Evolutionary conservation across 257 asterid genomes (phyloP).

Genomic region (Nicotiana obtusifolia): DNA sequence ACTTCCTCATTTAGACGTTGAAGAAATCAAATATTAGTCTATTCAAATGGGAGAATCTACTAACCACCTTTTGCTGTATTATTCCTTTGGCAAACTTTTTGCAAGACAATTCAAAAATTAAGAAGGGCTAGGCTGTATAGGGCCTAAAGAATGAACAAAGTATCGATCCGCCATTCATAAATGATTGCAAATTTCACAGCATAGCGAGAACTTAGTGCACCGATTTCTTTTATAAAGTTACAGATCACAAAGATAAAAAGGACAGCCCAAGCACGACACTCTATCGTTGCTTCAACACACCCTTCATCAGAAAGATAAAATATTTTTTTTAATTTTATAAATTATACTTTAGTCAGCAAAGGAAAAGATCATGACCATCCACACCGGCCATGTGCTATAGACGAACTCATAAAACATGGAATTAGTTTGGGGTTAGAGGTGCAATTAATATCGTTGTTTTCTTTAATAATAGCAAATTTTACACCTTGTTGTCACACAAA

Average conservation of each 20-base stretch:
- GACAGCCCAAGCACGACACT: too few species aligned
- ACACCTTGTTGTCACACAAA: too few species aligned
- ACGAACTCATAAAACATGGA: too few species aligned
- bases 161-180: background rate
- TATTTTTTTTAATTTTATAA: background rate
- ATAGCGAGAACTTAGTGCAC: too few species aligned
- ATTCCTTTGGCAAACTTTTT: background rate
- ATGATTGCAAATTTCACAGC: background rate
- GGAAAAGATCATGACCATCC: background rate
- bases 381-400: too few species aligned
- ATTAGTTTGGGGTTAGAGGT: too few species aligned
- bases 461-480: too few species aligned
- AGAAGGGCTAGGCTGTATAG: background rate
- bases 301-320: background rate
- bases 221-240: background rate
- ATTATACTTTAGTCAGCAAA: background rate
- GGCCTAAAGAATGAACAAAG: background rate
- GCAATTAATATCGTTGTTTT: too few species aligned
- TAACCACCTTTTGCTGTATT: background rate
- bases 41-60: background rate
- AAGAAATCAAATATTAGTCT: background rate
- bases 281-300: too few species aligned
- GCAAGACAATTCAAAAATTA: background rate
- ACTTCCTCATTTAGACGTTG: too few species aligned
- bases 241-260: background rate